Percentiles rank a stretch among this genome's conserved stretches.
phyloP scores from a whole-genome alignment of 225 moss, liverwort and hornwort genomes.

The Marchantia paleacea region DNA sequence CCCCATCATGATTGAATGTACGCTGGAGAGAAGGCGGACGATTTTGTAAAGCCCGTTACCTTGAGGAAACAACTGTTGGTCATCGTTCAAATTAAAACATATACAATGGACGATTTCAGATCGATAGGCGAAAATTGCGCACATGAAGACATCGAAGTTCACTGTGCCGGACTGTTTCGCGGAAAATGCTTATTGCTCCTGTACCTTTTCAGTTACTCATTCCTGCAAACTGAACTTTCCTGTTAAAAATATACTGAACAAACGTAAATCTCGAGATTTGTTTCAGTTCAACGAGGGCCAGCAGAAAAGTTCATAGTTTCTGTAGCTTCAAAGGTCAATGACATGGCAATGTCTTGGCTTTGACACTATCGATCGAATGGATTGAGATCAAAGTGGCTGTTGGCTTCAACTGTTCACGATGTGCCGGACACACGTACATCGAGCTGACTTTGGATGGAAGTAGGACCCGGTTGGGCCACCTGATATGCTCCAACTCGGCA shows the following conservation, averaged over 20 bases:
- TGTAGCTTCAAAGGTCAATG: conserved; percentile 1
- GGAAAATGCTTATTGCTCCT: background rate
- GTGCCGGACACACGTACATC: background rate
- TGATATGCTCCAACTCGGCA: background rate
- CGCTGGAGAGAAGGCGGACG: too few relatives aligned
- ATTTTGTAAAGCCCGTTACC: too few relatives aligned
- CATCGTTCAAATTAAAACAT: background rate
- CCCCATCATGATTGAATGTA: too few relatives aligned
- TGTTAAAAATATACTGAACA: too few relatives aligned
- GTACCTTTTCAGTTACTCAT: background rate
- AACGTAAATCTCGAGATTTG: background rate
- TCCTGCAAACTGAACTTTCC: background rate
- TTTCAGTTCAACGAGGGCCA: background rate
- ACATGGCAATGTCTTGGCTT: background rate
- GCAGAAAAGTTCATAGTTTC: background rate
- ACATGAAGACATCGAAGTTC: background rate
- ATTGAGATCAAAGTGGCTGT: background rate
- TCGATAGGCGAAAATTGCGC: background rate
- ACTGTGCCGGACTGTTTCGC: background rate
- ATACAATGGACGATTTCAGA: background rate
- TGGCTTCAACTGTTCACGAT: background rate
- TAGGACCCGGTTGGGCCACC: background rate
- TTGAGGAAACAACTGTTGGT: background rate
- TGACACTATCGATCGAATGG: background rate
- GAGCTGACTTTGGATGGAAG: background rate